These are phyloP conservation scores for Fusarium chuoi DNA, from an alignment of 2,329 filamentous ascomycete species.

Conservation along the genomic window DNA sequence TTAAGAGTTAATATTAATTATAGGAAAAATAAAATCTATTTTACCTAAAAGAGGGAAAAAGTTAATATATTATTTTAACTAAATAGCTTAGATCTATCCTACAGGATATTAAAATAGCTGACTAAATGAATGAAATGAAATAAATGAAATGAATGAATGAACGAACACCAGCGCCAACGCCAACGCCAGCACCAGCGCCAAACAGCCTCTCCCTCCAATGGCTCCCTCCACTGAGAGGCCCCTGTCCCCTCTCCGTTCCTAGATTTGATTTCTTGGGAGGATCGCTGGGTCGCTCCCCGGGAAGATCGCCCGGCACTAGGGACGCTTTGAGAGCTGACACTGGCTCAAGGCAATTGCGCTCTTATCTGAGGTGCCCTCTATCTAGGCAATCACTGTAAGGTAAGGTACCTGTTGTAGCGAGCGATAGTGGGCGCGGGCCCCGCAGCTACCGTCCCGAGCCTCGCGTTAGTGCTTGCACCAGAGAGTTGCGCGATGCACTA, in stretches of 20 bases:
- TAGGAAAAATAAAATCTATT: too few relatives aligned
- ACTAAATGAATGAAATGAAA: too few relatives aligned
- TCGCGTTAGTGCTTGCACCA: slow-evolving; percentile 19
- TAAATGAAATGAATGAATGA: too few relatives aligned
- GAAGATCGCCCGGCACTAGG: slow-evolving; percentile 36
- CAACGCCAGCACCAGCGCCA: background rate
- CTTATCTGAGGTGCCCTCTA: background rate
- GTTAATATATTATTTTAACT: too few relatives aligned
- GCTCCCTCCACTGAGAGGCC: slow-evolving; percentile 1
- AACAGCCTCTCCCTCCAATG: background rate
- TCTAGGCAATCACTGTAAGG: background rate
- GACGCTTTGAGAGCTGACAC: slow-evolving; percentile 2
- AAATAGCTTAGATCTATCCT: too few relatives aligned
- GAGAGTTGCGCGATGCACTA: slow-evolving; percentile 11
- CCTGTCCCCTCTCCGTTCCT: slow-evolving; percentile 11
- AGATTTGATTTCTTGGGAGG: slow-evolving; percentile 32
- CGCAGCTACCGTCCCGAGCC: slow-evolving; percentile 14
- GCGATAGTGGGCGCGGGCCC: slow-evolving; percentile 18
- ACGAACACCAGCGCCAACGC: background rate
- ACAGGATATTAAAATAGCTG: too few relatives aligned
- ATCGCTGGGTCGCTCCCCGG: slow-evolving; percentile 31
- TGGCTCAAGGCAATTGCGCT: background rate
- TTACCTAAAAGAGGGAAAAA: too few relatives aligned
- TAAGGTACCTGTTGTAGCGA: background rate
- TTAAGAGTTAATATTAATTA: too few relatives aligned